Percentiles rank a stretch among this genome's conserved stretches.
Evolutionary conservation across 148 eudicot genomes (phyloP).

Genomic region (Rhododendron kiyosumense): DNA sequence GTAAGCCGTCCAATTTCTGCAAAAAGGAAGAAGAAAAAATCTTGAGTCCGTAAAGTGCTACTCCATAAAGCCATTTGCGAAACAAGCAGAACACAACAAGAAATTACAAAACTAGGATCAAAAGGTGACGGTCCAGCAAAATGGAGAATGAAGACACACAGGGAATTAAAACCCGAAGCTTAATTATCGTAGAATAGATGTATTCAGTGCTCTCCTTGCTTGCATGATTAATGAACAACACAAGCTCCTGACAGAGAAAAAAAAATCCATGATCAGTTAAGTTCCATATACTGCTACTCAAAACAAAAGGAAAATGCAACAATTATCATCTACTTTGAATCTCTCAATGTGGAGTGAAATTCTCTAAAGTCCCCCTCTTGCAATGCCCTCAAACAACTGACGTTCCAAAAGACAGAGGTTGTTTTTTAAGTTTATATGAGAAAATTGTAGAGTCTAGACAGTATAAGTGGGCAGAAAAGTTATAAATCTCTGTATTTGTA

Average conservation of each 20-base stretch:
- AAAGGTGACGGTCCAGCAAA: background rate
- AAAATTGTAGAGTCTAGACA: too few relatives aligned
- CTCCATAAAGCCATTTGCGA: background rate
- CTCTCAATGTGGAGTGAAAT: constrained; percentile 45
- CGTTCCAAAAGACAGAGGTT: constrained; percentile 13
- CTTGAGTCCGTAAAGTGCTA: background rate
- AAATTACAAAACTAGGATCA: background rate
- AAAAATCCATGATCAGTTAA: background rate
- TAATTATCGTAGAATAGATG: constrained; percentile 71
- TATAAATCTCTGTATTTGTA: background rate
- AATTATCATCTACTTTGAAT: constrained; percentile 70
- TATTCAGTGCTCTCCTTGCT: constrained; percentile 88
- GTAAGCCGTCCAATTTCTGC: background rate
- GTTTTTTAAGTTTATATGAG: background rate
- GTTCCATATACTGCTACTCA: background rate
- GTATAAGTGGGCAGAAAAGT: too few relatives aligned
- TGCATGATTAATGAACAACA: constrained; percentile 63
- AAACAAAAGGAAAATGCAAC: background rate
- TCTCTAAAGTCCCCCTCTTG: constrained; percentile 75
- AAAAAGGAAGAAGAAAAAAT: background rate
- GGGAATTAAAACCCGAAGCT: constrained; percentile 67
- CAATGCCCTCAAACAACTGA: constrained; percentile 86
- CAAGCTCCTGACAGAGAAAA: constrained; percentile 53
- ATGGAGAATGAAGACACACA: background rate
- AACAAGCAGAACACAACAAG: background rate